Conservation (phyloP, 192 early-diverging fungal genomes). For the Dimargaris xerosporica region DNA sequence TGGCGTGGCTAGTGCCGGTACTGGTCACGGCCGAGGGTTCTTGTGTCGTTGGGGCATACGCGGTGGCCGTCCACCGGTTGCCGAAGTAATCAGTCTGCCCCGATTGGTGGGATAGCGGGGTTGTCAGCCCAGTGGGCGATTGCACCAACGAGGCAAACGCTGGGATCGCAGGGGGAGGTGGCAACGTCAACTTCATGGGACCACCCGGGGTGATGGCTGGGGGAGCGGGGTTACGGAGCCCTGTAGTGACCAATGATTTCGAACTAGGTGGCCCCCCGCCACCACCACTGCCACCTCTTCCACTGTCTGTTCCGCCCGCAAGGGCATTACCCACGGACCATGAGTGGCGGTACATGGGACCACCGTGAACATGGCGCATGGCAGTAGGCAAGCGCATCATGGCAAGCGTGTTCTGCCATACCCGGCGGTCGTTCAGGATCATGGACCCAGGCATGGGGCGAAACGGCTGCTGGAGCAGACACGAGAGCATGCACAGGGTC, state of each 20-base stretch:
- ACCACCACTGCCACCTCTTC: too few relatives aligned
- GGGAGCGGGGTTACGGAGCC: too few relatives aligned
- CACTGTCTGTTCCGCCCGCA: too few relatives aligned
- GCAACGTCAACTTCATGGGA: conserved; percentile 1
- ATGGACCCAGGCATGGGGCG: not conserved
- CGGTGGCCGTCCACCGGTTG: not conserved
- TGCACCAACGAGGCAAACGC: conserved; percentile 3
- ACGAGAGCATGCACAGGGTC: conserved; percentile 2
- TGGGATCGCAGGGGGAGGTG: not conserved
- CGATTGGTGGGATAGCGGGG: conserved; percentile 1
- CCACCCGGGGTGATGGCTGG: not conserved
- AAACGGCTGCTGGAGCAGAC: conserved; percentile 5
- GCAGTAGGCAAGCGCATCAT: not conserved
- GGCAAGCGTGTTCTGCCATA: not conserved
- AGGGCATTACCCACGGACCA: too few relatives aligned
- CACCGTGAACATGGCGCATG: too few relatives aligned
- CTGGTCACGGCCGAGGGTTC: too few relatives aligned
- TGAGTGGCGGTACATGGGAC: too few relatives aligned
- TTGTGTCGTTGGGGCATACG: too few relatives aligned
- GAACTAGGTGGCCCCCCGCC: too few relatives aligned
- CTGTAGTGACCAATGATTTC: too few relatives aligned
- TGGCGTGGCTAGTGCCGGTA: not conserved
- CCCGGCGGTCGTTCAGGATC: conserved; percentile 6
- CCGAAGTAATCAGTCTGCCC: not conserved
- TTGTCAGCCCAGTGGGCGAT: conserved; percentile 6